Conservation (phyloP, 345 rosid genomes). For the Jatropha curcas region DNA sequence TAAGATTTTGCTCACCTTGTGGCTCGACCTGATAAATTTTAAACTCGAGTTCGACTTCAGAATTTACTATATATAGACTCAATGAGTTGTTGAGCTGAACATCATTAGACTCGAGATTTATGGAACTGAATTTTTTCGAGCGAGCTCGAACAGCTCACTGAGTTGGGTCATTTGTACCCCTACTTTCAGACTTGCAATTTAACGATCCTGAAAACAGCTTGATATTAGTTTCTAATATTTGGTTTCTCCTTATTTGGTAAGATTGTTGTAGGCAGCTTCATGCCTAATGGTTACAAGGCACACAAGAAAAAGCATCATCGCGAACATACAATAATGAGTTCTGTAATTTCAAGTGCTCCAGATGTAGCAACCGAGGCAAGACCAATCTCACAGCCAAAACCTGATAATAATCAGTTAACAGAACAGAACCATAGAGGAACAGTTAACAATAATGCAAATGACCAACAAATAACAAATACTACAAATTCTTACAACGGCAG, state of each 20-base stretch:
- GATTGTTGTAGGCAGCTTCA: slow-evolving; percentile 69
- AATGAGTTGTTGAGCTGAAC: too few relatives aligned
- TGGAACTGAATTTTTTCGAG: too few relatives aligned
- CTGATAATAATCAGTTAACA: slow-evolving; percentile 17
- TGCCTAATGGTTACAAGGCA: slow-evolving; percentile 38
- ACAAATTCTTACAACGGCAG: neutral
- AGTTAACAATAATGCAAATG: slow-evolving; percentile 7
- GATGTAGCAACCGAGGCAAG: slow-evolving; percentile 24
- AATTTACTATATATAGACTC: too few relatives aligned
- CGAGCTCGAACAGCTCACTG: too few relatives aligned
- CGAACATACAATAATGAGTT: neutral
- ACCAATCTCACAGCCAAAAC: slow-evolving; percentile 39
- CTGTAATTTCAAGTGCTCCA: slow-evolving; percentile 10
- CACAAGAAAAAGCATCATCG: slow-evolving; percentile 33
- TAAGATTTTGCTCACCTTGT: too few relatives aligned
- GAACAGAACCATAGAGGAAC: slow-evolving; percentile 25
- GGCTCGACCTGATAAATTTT: too few relatives aligned
- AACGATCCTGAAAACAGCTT: too few relatives aligned
- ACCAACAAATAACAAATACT: slow-evolving; percentile 15
- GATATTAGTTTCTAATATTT: neutral
- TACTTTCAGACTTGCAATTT: too few relatives aligned
- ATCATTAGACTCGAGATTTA: too few relatives aligned
- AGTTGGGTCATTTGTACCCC: too few relatives aligned
- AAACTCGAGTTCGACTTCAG: too few relatives aligned
- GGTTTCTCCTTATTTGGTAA: slow-evolving; percentile 20